Conservation (phyloP, 192 early-diverging fungal genomes). For the Rhizophagus clarus region DNA sequence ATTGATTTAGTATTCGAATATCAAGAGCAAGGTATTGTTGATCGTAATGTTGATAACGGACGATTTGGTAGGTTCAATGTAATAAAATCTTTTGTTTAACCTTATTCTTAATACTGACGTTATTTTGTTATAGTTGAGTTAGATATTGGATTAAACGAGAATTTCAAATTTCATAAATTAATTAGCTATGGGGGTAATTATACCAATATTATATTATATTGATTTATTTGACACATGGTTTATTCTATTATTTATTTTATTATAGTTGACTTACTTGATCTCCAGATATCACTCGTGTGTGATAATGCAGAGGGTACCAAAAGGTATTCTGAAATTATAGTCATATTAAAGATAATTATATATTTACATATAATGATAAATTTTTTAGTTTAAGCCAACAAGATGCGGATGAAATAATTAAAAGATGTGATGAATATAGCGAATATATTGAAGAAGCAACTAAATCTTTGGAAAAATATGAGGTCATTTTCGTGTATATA, state of each 20-base stretch:
- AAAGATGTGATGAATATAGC: neutral
- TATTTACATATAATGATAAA: neutral
- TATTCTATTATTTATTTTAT: neutral
- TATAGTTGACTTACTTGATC: neutral
- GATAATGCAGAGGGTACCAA: neutral
- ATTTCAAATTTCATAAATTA: slow-evolving; percentile 5
- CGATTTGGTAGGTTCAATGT: neutral
- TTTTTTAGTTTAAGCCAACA: neutral
- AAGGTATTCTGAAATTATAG: neutral
- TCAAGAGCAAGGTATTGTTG: neutral
- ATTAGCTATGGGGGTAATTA: neutral
- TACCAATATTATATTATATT: neutral
- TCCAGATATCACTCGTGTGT: neutral
- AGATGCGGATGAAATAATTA: neutral
- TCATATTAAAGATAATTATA: too few relatives aligned
- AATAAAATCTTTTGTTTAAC: neutral
- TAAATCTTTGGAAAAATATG: neutral
- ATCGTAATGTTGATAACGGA: neutral
- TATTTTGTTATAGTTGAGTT: neutral
- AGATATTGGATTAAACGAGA: slow-evolving; percentile 7
- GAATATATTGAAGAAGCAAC: neutral
- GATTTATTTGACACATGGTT: neutral
- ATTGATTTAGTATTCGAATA: neutral
- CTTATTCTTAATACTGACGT: neutral
- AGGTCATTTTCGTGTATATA: neutral